Evolutionary conservation across 257 asterid genomes (phyloP), one percentile per base, ranked within the genome.

Genomic region (Fraxinus quadrangulata): DNA sequence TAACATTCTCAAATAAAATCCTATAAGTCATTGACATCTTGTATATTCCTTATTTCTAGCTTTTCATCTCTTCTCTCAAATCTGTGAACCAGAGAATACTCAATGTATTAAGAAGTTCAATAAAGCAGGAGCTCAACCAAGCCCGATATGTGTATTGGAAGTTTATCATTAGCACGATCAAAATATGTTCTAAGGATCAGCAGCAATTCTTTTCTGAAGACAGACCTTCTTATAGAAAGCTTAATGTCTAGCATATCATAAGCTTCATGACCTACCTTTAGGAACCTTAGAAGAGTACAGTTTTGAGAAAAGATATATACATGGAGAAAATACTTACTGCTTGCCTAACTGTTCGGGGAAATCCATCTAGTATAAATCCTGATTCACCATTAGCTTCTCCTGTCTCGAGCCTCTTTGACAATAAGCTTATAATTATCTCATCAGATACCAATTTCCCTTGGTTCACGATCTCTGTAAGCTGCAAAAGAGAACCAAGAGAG

Each of bases 371-470:
- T 75, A 94, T 94, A 67, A 94, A 94, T 65, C 97, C 97, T 3
- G 92, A 86, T 88, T 94, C 98, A 70, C 96, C 97, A 75, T 85
- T 91, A 72, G 86, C 78, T 79, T 92, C 97, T 66, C 99, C 99
- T 17, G 77, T 77, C 88, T 96, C 97, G 1, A 93, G 97, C 88
- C 98, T 93, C 91, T 92, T 96, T 16, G 97, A 96, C 82, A 96
- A 84, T 70, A 96, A 82, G 71, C 86, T 92, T 5, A 96, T 87
- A 77, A 95, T 87, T 56, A 92, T 91, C 86, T 95, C 99, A 86
- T 95, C 99, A 3, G 99, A 90, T 26, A 93, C 99, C 90, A 95
- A 83, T 81, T 92, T 91, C 42, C 99, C 99, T 78, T 93, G 97
- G 93, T 95, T 93, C 77, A 96, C 99, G 72, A 89, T 92, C 81